Evolutionary conservation across 495 filamentous ascomycete genomes (phyloP), one percentile per base, ranked within the genome.

Genomic region (Penicillium lagena): DNA sequence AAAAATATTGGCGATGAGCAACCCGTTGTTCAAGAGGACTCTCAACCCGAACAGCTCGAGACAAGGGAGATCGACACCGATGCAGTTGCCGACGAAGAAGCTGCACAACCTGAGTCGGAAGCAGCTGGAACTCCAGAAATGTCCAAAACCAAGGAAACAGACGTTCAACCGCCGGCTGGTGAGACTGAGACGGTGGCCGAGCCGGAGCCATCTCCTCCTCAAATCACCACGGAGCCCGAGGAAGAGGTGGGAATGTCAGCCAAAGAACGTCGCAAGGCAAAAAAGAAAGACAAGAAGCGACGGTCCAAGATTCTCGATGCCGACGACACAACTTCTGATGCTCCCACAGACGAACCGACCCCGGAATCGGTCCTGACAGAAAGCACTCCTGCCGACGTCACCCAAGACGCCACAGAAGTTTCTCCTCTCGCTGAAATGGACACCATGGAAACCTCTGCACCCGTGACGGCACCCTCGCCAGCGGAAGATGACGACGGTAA

Each of bases 201-300:
- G 32, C n/a, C 51, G 4, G 49, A 54, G 28, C 10, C 42, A 12
- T 7, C 35, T 10, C 27, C 39, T 22, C 34, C 22, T 28, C 39
- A 50, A 28, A 37, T 43, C 7, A 27, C 50, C 9, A 49, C 51
- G 29, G 47, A 59, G 22, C 43, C 54, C 22, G 50, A 62, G n/a
- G 55, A 57, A n/a, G 62, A 60, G 14, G 29, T 36, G 34, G 48
- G 35, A 15, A 62, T 62, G 49, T 58, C 67, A 11, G 56, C 67
- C 14, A 69, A 67, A 37, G 62, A 66, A 35, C 72, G 68, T 34
- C 67, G 62, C 33, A 70, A 76, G 47, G 63, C 67, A 10, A 72
- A 64, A 49, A 69, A 72, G 46, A 73, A 75, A 46, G 66, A 70
- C 22, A 74, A 74, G 49, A 72, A 70, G 45, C 62, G 62, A 15